Evolutionary conservation across 352 stramenopile species (phyloP).

Genomic region (Pythium aphanidermatum): DNA sequence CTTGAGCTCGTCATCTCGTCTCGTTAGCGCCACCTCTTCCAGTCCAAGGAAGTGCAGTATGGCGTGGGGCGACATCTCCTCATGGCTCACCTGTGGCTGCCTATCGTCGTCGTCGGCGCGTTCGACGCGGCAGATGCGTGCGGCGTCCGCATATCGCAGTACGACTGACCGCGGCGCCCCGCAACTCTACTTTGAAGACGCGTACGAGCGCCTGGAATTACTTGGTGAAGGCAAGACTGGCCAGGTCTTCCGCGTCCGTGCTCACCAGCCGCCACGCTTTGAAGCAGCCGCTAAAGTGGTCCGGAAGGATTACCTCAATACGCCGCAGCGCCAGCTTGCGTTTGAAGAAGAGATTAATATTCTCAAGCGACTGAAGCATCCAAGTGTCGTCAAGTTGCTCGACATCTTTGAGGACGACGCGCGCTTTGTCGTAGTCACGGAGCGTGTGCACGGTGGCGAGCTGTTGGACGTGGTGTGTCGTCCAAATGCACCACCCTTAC

Average conservation of each 20-base stretch:
- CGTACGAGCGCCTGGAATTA: slow-evolving; percentile 64
- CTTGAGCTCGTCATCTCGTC: too few relatives aligned
- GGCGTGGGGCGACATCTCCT: slow-evolving; percentile 5
- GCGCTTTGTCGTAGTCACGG: slow-evolving; percentile 63
- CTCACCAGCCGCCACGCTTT: slow-evolving; percentile 26
- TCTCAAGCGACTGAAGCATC: slow-evolving; percentile 50
- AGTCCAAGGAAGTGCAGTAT: too few relatives aligned
- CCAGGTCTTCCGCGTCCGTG: slow-evolving; percentile 53
- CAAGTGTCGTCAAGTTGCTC: slow-evolving; percentile 45
- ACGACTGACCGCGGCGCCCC: slow-evolving; percentile 16
- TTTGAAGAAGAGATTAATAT: slow-evolving; percentile 57
- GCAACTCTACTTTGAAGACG: slow-evolving; percentile 37
- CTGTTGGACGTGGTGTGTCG: slow-evolving; percentile 48
- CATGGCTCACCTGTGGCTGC: slow-evolving; percentile 4
- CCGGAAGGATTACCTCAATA: slow-evolving; percentile 59
- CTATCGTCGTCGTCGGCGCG: neutral
- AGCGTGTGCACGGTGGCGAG: slow-evolving; percentile 55
- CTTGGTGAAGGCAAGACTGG: slow-evolving; percentile 78
- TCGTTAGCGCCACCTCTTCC: too few relatives aligned
- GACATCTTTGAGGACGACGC: slow-evolving; percentile 65
- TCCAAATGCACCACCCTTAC: slow-evolving; percentile 17
- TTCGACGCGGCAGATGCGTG: slow-evolving; percentile 5
- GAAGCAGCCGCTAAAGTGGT: slow-evolving; percentile 73
- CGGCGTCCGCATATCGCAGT: slow-evolving; percentile 13
- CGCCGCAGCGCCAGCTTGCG: slow-evolving; percentile 55